Evolutionary conservation across 2,329 filamentous ascomycete genomes (phyloP).

Genomic region (Penicillium sp.): DNA sequence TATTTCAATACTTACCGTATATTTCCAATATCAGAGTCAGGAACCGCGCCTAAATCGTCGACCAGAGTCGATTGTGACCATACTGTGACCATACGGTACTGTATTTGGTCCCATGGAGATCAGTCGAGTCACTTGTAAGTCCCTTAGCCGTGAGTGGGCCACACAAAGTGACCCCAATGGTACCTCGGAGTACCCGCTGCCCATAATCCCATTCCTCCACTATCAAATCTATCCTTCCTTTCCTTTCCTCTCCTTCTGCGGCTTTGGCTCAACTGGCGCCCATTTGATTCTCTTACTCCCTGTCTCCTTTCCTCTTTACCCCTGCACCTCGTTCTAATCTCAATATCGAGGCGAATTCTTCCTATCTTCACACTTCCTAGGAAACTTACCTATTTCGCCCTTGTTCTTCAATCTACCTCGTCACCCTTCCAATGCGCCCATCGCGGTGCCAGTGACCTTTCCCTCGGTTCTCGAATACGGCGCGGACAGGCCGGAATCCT

Average conservation of each 20-base stretch:
- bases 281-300: slow-evolving; percentile 1
- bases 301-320: slow-evolving; percentile 12
- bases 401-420: slow-evolving; percentile 8
- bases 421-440: slow-evolving; percentile 35
- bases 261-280: slow-evolving; percentile 7
- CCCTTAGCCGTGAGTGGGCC: slow-evolving; percentile 3
- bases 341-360: background rate
- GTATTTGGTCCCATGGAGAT: background rate
- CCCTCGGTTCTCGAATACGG: slow-evolving; percentile 29
- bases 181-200: slow-evolving; percentile 11
- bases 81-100: background rate
- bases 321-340: slow-evolving; percentile 15
- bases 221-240: slow-evolving; percentile 15
- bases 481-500: slow-evolving; percentile 22
- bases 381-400: slow-evolving; percentile 13
- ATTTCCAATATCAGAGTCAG: background rate
- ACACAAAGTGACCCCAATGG: slow-evolving; percentile 12
- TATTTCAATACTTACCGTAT: slow-evolving; percentile 8
- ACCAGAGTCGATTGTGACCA: background rate
- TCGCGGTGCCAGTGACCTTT: slow-evolving; percentile 30
- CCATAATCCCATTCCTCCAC: slow-evolving; percentile 10
- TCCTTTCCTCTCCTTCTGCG: slow-evolving; percentile 13
- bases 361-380: background rate
- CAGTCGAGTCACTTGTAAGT: slow-evolving; percentile 15
- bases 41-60: background rate